Percentiles rank a stretch among this genome's conserved stretches.
phyloP scores from a whole-genome alignment of 257 asterid genomes.

The Solanum paucissectum region DNA sequence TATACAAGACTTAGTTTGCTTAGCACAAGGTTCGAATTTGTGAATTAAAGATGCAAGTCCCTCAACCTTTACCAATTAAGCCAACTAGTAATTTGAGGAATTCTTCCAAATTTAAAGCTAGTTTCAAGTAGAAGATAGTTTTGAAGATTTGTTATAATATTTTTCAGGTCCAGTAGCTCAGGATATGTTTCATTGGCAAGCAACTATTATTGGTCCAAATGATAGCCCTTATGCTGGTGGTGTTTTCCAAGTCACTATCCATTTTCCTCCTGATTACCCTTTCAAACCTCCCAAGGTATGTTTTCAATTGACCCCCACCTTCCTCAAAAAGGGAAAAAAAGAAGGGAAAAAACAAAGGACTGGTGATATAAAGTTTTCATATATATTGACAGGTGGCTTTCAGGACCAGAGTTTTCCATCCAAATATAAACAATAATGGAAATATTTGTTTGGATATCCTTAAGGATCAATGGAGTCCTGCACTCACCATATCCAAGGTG shows the following conservation, averaged over 20 bases:
- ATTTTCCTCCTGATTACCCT: conserved; percentile 86
- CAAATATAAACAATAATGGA: conserved; percentile 81
- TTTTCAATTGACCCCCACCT: not conserved
- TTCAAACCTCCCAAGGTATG: conserved; percentile 84
- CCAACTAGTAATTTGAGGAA: not conserved
- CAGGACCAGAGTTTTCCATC: conserved; percentile 86
- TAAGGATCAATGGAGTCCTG: conserved; percentile 95
- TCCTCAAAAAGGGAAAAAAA: not conserved
- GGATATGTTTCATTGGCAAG: conserved; percentile 92
- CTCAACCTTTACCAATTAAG: not conserved
- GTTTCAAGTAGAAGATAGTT: not conserved
- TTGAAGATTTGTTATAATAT: not conserved
- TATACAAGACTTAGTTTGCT: not conserved
- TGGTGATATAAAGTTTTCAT: not conserved
- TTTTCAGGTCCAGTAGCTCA: conserved; percentile 68
- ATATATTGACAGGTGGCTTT: conserved; percentile 56
- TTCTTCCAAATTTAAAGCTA: not conserved
- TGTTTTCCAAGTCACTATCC: conserved; percentile 82
- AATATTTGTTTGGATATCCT: conserved; percentile 79
- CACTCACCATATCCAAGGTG: conserved; percentile 91
- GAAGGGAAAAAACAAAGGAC: not conserved
- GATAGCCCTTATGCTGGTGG: conserved; percentile 89
- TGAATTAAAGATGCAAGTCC: not conserved
- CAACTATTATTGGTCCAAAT: conserved; percentile 81
- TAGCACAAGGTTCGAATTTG: not conserved